Conservation (phyloP, 1,284 basidiomycete species). For the Rhodofomes roseus region DNA sequence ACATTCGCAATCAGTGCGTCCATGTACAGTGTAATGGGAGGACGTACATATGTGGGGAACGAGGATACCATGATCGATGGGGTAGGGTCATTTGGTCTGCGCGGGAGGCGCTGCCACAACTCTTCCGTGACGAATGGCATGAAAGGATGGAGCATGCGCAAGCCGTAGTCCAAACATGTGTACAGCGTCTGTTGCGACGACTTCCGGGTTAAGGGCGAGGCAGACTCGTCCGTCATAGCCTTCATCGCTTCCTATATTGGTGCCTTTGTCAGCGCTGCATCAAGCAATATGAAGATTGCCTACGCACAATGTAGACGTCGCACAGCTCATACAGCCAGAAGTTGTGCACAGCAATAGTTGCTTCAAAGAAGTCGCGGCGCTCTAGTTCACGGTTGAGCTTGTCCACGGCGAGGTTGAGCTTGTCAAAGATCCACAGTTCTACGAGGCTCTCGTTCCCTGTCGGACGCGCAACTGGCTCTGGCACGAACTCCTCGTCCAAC, state of each 20-base stretch:
- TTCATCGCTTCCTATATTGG: conserved; percentile 92
- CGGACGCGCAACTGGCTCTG: conserved; percentile 69
- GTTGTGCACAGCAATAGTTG: conserved; percentile 83
- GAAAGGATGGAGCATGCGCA: conserved; percentile 92
- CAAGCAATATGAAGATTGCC: background rate
- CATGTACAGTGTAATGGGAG: background rate
- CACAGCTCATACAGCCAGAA: conserved; percentile 99
- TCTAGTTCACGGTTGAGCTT: conserved; percentile 78
- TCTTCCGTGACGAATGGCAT: conserved; percentile 99
- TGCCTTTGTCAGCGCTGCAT: background rate
- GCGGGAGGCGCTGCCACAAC: conserved; percentile 94
- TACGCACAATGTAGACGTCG: conserved; percentile 89
- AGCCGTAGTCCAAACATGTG: conserved; percentile 88
- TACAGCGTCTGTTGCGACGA: conserved; percentile 97
- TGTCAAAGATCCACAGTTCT: conserved; percentile 95
- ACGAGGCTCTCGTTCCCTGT: conserved; percentile 89
- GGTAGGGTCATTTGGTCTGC: conserved; percentile 77
- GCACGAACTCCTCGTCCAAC: conserved; percentile 80
- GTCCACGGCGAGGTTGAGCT: conserved; percentile 79
- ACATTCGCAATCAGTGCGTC: background rate
- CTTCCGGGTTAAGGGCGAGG: conserved; percentile 55
- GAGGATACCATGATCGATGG: conserved; percentile 87
- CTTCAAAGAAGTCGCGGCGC: conserved; percentile 90
- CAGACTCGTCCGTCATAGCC: conserved; percentile 85
- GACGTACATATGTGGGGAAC: conserved; percentile 77